These are phyloP conservation scores for Pogostemon cablin DNA, from an alignment of 257 asterid species.

Conservation along the genomic window DNA sequence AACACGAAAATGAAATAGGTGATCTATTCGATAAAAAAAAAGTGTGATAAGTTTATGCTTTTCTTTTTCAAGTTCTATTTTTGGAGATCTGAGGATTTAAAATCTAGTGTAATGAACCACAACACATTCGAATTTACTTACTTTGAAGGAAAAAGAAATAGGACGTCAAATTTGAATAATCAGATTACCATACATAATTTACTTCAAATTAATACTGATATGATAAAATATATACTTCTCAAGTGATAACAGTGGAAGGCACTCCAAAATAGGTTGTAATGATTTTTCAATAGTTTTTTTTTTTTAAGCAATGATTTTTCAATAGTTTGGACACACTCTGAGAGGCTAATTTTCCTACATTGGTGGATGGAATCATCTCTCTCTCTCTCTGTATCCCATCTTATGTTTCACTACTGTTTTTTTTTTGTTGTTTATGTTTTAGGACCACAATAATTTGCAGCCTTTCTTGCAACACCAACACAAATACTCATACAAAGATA, in stretches of 20 bases:
- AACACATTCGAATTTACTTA: no score
- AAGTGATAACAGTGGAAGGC: slow-evolving; percentile 39
- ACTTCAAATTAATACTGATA: no score
- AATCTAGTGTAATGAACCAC: no score
- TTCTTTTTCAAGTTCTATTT: no score
- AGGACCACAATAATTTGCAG: slow-evolving; percentile 42
- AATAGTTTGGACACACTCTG: slow-evolving; percentile 35
- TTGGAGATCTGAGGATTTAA: no score
- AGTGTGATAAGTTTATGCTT: no score
- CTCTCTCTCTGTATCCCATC: slow-evolving; percentile 34
- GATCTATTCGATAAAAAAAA: no score
- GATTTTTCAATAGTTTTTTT: slow-evolving; percentile 41
- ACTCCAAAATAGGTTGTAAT: slow-evolving; percentile 35
- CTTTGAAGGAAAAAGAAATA: no score
- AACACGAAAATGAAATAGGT: no score
- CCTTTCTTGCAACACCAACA: slow-evolving; percentile 24
- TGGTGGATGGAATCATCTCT: slow-evolving; percentile 44
- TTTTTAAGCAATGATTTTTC: slow-evolving; percentile 38
- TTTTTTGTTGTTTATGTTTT: slow-evolving; percentile 6
- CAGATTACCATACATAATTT: no score
- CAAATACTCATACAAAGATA: no score
- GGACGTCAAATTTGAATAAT: no score
- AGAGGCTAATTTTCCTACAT: slow-evolving; percentile 41
- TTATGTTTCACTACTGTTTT: slow-evolving; percentile 2
- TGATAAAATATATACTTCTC: slow-evolving; percentile 10